Percentiles rank a stretch among this genome's conserved stretches.
phyloP scores from a whole-genome alignment of 139 green algal genomes.

The Diplosphaera chodatii region DNA sequence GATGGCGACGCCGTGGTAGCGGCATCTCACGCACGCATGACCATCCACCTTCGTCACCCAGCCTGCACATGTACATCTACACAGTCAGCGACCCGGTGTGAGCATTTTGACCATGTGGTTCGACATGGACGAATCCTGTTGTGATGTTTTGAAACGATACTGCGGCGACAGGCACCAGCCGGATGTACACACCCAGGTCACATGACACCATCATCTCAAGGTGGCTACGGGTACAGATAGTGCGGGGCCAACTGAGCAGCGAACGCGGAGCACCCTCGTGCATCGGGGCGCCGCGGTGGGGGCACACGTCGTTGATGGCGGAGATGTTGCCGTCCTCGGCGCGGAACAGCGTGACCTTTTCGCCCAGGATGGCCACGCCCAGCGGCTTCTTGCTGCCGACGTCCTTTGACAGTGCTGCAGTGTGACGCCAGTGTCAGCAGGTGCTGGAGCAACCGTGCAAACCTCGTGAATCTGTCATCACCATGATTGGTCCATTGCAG shows the following conservation, averaged over 20 bases:
- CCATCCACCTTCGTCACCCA: constrained; percentile 29
- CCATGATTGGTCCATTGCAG: no score
- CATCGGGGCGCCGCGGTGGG: constrained; percentile 62
- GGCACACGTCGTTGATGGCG: constrained; percentile 69
- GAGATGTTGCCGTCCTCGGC: constrained; percentile 35
- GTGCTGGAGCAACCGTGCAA: no score
- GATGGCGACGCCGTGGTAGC: constrained; percentile 74
- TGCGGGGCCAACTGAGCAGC: background rate
- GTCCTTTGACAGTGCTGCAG: constrained; percentile 49
- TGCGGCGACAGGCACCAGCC: no score
- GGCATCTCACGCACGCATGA: constrained; percentile 59
- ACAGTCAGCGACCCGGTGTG: no score
- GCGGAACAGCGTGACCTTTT: constrained; percentile 65
- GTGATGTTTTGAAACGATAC: no score
- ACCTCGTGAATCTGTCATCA: no score
- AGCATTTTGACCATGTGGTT: no score
- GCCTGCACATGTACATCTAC: background rate
- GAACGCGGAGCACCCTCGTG: constrained; percentile 23
- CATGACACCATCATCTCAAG: no score
- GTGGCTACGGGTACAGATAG: no score
- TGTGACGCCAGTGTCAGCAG: no score
- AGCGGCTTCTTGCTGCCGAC: constrained; percentile 46
- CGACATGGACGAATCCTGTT: no score
- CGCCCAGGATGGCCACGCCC: constrained; percentile 64
- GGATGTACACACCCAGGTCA: no score